These are phyloP conservation scores for Gynandropsis gynandra DNA, from an alignment of 345 rosid genomes.

Conservation along the genomic window DNA sequence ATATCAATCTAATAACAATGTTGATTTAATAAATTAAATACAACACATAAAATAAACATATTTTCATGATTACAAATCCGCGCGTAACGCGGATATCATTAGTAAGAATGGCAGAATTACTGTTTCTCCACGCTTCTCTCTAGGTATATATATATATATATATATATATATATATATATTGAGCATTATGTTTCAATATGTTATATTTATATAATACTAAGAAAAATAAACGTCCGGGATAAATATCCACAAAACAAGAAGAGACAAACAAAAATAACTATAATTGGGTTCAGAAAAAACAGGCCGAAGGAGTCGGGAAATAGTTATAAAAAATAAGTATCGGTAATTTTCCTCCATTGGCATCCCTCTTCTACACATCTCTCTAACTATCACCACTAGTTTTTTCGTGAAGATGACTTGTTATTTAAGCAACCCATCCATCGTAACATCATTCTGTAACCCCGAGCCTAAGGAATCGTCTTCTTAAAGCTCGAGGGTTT, in stretches of 20 bases:
- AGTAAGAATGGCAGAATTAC: too few relatives aligned
- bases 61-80: too few relatives aligned
- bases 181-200: too few relatives aligned
- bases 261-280: slow-evolving; percentile 17
- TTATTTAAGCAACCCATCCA: slow-evolving; percentile 25
- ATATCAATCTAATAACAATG: too few relatives aligned
- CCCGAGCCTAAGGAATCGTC: slow-evolving; percentile 28
- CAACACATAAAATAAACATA: too few relatives aligned
- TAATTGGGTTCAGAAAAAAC: slow-evolving; percentile 20
- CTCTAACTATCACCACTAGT: too few relatives aligned
- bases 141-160: too few relatives aligned
- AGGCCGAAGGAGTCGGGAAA: too few relatives aligned
- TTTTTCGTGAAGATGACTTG: slow-evolving; percentile 16
- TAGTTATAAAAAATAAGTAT: slow-evolving; percentile 13
- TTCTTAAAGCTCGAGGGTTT: slow-evolving; percentile 26
- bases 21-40: too few relatives aligned
- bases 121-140: too few relatives aligned
- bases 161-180: too few relatives aligned
- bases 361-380: slow-evolving; percentile 17
- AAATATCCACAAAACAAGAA: slow-evolving; percentile 26
- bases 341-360: slow-evolving; percentile 25
- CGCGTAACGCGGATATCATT: too few relatives aligned
- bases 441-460: slow-evolving; percentile 19
- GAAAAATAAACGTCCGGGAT: slow-evolving; percentile 18
- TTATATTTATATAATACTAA: slow-evolving; percentile 17